Evolutionary conservation across 2,329 filamentous ascomycete species (phyloP).

Genomic region (Ophiocordyceps sinensis): DNA sequence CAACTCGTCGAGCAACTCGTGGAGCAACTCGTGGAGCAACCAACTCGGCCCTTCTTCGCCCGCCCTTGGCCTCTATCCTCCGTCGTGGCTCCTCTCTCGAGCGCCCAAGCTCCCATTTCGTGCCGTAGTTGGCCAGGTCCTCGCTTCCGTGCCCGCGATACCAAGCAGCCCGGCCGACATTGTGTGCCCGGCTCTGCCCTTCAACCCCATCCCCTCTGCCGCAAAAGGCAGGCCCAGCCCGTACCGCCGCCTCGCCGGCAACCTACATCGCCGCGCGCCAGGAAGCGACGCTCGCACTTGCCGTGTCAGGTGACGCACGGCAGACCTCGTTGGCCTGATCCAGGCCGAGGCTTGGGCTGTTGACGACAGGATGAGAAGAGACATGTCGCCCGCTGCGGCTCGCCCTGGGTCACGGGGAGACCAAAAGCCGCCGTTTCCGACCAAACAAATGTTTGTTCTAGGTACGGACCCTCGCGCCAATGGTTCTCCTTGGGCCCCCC

Average conservation of each 20-base stretch:
- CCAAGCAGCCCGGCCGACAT: too few species aligned
- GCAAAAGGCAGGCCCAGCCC: background rate
- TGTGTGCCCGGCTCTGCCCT: background rate
- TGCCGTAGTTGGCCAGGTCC: too few species aligned
- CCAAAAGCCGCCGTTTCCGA: conserved; percentile 20
- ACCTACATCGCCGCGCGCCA: background rate
- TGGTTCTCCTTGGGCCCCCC: background rate
- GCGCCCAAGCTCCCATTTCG: too few species aligned
- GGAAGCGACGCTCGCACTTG: background rate
- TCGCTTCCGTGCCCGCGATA: too few species aligned
- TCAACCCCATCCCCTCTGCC: background rate
- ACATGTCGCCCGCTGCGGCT: conserved; percentile 9
- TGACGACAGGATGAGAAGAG: conserved; percentile 14
- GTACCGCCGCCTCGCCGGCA: background rate
- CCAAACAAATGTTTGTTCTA: conserved; percentile 36
- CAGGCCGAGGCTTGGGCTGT: background rate
- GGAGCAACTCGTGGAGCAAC: too few species aligned
- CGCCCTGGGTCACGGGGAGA: conserved; percentile 10
- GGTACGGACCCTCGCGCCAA: conserved; percentile 21
- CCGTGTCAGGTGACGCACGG: background rate
- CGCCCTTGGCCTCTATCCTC: too few species aligned
- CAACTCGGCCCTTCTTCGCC: too few species aligned
- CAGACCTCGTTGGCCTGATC: background rate
- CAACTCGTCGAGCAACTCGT: too few species aligned
- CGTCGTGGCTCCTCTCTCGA: too few species aligned